Base-by-base conservation (phyloP, 345 rosid genomes). In the Hypericum perforatum region DNA sequence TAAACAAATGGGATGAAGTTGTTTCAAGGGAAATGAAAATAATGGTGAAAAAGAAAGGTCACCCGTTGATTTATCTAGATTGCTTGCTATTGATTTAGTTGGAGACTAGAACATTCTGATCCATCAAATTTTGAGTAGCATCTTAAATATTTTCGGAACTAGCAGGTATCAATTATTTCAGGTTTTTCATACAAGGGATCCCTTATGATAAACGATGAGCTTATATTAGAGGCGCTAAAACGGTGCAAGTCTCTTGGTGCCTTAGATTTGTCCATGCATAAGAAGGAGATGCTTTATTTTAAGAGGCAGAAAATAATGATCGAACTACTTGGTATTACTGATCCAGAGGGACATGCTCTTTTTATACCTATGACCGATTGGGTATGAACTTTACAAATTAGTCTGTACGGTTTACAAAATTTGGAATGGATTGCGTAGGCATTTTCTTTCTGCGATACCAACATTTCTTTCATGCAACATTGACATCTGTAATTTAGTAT, bases 241-340 rank as follows among this genome's bases (percentile, higher is more conserved):
- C 75, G 64, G 67, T 92, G 98, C 65, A 92, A 88, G 73, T 78
- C 94, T 52, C 88, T 92, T n/a, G 98, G 98, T 59, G 98, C 97
- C 64, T 63, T 92, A 71, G 85, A 95, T 10, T 92, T 97, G 98
- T 92, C 67, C 98, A 92, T 72, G 98, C 97, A 54, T 97, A 92
- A 82, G 85, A 92, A 69, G 98, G 98, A 50, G 97, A 92, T 77
- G 98, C 91, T 39, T 97, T 92, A 8, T 77, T 76, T 15, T 94
- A 83, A 78, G 98, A 97, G 41, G n/a, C n/a, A n/a, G n/a, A n/a
- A n/a, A n/a, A n/a, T n/a, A n/a, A n/a, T n/a, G n/a, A n/a, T n/a
- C n/a, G n/a, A n/a, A n/a, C n/a, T n/a, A n/a, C n/a, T n/a, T n/a
- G n/a, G n/a, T n/a, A n/a, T n/a, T n/a, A n/a, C 98, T 88, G 71